phyloP scores from a whole-genome alignment of 2,329 filamentous ascomycete species.

The Paracoccidioides brasiliensis region DNA sequence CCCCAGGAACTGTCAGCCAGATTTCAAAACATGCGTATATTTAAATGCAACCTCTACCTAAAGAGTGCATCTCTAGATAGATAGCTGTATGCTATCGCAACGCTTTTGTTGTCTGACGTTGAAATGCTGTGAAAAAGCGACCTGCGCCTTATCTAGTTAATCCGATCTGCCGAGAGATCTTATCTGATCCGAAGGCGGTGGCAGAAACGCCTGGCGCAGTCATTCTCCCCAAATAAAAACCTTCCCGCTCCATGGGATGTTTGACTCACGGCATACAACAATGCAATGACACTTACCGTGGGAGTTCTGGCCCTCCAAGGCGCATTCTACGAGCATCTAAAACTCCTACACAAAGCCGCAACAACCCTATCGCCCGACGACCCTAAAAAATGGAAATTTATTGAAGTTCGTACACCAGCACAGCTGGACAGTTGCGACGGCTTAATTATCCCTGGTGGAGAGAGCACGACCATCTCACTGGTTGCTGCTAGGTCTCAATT shows the following conservation, averaged over 20 bases:
- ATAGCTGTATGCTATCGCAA: no score
- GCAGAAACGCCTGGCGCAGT: not conserved
- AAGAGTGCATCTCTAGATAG: no score
- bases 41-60: not conserved
- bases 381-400: constrained; percentile 43
- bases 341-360: constrained; percentile 58
- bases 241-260: not conserved
- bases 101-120: not conserved
- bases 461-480: constrained; percentile 85
- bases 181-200: not conserved
- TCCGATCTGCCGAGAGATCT: not conserved
- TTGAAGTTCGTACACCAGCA: constrained; percentile 64
- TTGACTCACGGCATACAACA: not conserved
- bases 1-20: not conserved
- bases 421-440: constrained; percentile 65
- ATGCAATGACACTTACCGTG: constrained; percentile 21
- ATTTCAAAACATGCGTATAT: not conserved
- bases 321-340: constrained; percentile 79
- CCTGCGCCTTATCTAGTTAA: not conserved
- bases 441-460: constrained; percentile 82
- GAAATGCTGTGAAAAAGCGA: not conserved
- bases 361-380: constrained; percentile 28
- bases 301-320: constrained; percentile 72
- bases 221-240: not conserved
- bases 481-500: constrained; percentile 71